Base-by-base conservation (phyloP, 176 grass and related monocot species). In the Ampelocalamus luodianensis region DNA sequence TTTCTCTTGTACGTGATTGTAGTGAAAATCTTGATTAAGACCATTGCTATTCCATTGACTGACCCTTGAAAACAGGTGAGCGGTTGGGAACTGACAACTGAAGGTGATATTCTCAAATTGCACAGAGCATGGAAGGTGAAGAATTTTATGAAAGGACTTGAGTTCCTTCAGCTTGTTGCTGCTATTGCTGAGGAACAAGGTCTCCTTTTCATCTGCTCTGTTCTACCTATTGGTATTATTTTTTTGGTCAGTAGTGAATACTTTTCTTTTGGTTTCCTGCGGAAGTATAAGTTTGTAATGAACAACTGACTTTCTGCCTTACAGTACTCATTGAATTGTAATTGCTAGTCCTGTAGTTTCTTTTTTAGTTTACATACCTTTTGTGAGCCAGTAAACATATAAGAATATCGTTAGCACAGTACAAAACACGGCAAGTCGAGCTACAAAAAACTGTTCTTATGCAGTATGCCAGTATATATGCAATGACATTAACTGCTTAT, bases 121-220 rank as follows among this genome's bases (percentile, higher is more conserved):
- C 89, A 90, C 17, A 89, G 77, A 84, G 65, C 83, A 55, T 98
- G 91, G 93, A 98, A 95, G 85, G 88, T 95, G 72, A 98, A 95
- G 84, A 95, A 78, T 85, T 98, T 98, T 87, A 76, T 79, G 11
- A 90, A 98, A 90, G 96, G 93, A 37, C 83, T 98, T 16, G 96
- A 98, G 80, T 92, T 98, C 44, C 89, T 98, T 95, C 88, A 98
- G 69, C 89, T 98, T 29, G 79, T 98, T 72, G 89, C 90, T 87
- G 82, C 85, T 86, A 59, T 94, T 82, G 93, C 91, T 78, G 96
- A 98, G 85, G 87, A 76, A 89, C 77, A 98, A 93, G 93, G 96
- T 98, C 23, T 71, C 56, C 61, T 69, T 39, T 48, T 78, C 37
- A 45, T 78, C 71, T 66, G 14, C 27, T 83, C 11, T 58, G 32